Base-by-base conservation (phyloP, 352 stramenopile genomes). In the Thalassiosira ordinaria region DNA sequence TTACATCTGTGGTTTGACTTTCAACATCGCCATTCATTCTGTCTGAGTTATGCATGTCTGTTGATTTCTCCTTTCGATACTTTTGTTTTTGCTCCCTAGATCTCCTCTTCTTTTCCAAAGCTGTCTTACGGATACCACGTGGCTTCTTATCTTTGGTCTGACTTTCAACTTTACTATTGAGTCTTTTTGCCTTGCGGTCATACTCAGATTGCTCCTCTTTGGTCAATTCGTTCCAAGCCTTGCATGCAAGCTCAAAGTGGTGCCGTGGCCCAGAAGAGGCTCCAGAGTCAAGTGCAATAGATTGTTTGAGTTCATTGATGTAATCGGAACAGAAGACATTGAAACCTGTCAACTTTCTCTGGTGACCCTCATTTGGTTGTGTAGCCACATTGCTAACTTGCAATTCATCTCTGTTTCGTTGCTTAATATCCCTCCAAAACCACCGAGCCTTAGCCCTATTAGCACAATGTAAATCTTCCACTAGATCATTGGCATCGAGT, bases 241-340 rank as follows among this genome's bases (percentile, higher is more conserved):
- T 65, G 13, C 20, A n/a, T 35, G 33, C 18, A 33, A 52, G 26
- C 47, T 57, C 11, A 53, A 69, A 69, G 60, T 31, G 53, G 8
- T 20, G 5, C 16, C 11, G 2, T 53, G 35, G 60, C 24, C 44
- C 22, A 33, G 33, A 39, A n/a, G 65, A 52, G 18, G 0, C 22
- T 37, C 64, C 44, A 51, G 14, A 51, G 41, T 51, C 16, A 51
- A 16, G 27, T 53, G 46, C n/a, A n/a, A n/a, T 53, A 27, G 46
- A 53, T 27, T 53, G 46, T 53, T 53, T 53, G n/a, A 66, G 39
- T 33, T 44, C 35, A 35, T 46, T 18, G 2, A 46, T 53, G 56
- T 69, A 63, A 29, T 77, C 57, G 31, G 9, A 41, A 49, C 57
- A 53, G 24, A 69, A 56, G 49, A 57, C 55, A 26, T 47, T 82